Evolutionary conservation across 176 grass and related monocot species (phyloP).

Genomic region (Cenchrus purpureus): DNA sequence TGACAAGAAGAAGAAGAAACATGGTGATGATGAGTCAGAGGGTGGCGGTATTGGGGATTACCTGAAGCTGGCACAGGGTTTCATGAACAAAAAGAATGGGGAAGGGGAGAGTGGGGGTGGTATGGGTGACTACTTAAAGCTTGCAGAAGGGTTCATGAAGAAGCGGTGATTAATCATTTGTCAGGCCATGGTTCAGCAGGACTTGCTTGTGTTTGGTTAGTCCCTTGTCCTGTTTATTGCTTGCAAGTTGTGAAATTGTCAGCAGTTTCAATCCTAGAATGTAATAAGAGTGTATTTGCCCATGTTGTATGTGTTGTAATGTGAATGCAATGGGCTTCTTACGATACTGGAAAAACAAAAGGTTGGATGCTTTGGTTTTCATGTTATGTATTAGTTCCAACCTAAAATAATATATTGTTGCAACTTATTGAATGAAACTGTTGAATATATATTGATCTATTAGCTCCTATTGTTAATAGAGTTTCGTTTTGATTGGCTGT

Average conservation of each 20-base stretch:
- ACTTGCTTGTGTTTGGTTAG: constrained; percentile 52
- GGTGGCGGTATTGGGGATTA: constrained; percentile 67
- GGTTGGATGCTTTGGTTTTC: constrained; percentile 6
- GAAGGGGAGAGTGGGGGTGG: constrained; percentile 47
- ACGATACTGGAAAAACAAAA: constrained; percentile 18
- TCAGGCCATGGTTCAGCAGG: neutral
- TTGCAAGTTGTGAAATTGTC: neutral
- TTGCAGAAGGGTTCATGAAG: constrained; percentile 85
- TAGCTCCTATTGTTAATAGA: neutral
- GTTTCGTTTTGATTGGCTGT: neutral
- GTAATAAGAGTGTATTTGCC: constrained; percentile 16
- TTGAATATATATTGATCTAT: neutral
- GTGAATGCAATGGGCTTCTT: constrained; percentile 9
- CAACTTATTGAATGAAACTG: neutral
- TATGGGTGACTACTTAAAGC: constrained; percentile 72
- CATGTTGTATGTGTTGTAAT: constrained; percentile 14
- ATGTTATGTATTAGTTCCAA: constrained; percentile 28
- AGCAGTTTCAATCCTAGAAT: neutral
- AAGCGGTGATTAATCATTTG: constrained; percentile 63
- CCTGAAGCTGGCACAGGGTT: constrained; percentile 74
- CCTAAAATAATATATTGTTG: constrained; percentile 8
- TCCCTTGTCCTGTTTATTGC: constrained; percentile 14
- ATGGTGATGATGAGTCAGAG: constrained; percentile 40
- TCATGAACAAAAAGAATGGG: constrained; percentile 72
- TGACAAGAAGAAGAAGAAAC: constrained; percentile 57